Conservation (phyloP, 169 alveolate species). For the Cryptosporidium sp. region DNA sequence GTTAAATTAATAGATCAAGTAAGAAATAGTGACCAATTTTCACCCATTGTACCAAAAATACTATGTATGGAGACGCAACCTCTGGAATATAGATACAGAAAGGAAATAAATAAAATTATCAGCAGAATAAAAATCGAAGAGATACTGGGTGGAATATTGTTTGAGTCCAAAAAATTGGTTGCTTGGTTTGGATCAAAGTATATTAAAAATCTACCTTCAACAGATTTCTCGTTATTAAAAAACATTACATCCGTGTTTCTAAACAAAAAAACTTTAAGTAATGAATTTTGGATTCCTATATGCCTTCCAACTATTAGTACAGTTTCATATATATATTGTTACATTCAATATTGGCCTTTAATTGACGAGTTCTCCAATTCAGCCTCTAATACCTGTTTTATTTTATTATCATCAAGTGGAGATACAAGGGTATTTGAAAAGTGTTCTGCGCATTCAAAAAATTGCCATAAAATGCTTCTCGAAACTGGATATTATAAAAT, state of each 20-base stretch:
- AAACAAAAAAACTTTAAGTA: not conserved
- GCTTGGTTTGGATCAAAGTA: slow-evolving; percentile 74
- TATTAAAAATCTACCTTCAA: slow-evolving; percentile 43
- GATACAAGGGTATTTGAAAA: slow-evolving; percentile 32
- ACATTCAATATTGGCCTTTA: slow-evolving; percentile 46
- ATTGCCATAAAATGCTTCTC: not conserved
- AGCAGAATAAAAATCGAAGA: not conserved
- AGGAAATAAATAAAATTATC: slow-evolving; percentile 21
- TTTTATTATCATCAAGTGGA: slow-evolving; percentile 37
- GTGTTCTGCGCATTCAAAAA: slow-evolving; percentile 30
- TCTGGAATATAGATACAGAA: slow-evolving; percentile 14
- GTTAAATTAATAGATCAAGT: not conserved
- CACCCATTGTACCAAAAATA: slow-evolving; percentile 14
- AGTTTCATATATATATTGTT: slow-evolving; percentile 62
- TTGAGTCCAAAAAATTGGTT: slow-evolving; percentile 29
- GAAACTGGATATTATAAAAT: slow-evolving; percentile 2
- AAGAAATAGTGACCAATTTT: not conserved
- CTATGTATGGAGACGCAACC: slow-evolving; percentile 46
- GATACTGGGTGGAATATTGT: slow-evolving; percentile 54
- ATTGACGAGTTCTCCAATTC: not conserved
- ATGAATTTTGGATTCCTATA: slow-evolving; percentile 71
- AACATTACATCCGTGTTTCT: slow-evolving; percentile 16
- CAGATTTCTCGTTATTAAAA: slow-evolving; percentile 46
- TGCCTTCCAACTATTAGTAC: slow-evolving; percentile 63
- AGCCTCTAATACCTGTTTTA: slow-evolving; percentile 18